phyloP scores from a whole-genome alignment of 2,329 filamentous ascomycete species.

The Phialophora chinensis region DNA sequence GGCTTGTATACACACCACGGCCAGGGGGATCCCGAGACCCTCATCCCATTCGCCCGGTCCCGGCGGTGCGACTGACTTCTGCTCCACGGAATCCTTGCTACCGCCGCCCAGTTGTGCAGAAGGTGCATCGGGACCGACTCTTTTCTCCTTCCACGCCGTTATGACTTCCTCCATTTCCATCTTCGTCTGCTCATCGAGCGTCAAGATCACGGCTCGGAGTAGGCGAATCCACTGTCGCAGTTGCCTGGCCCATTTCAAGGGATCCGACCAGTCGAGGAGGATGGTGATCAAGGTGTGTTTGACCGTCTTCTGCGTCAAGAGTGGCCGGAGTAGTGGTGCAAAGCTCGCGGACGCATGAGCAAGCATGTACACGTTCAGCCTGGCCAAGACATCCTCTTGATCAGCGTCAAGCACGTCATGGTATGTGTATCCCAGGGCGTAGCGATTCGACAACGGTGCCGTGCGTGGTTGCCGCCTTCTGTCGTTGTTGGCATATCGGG shows the following conservation, averaged over 20 bases:
- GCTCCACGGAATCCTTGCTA: slow-evolving; percentile 54
- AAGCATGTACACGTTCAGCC: slow-evolving; percentile 86
- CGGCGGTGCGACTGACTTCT: slow-evolving; percentile 57
- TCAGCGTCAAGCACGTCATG: slow-evolving; percentile 93
- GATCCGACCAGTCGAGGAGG: slow-evolving; percentile 93
- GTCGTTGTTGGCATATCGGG: slow-evolving; percentile 57
- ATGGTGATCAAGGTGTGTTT: slow-evolving; percentile 87
- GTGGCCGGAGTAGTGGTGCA: slow-evolving; percentile 78
- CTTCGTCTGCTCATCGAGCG: slow-evolving; percentile 76
- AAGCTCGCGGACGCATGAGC: slow-evolving; percentile 85
- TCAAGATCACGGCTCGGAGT: slow-evolving; percentile 75
- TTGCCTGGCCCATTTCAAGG: slow-evolving; percentile 89
- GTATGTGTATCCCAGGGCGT: slow-evolving; percentile 92
- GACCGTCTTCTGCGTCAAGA: slow-evolving; percentile 82
- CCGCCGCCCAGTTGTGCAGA: slow-evolving; percentile 68
- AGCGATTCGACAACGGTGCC: slow-evolving; percentile 86
- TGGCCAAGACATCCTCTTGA: slow-evolving; percentile 92
- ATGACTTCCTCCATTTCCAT: slow-evolving; percentile 87
- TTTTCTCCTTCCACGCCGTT: slow-evolving; percentile 76
- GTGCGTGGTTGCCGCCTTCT: slow-evolving; percentile 59
- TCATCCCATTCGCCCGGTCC: slow-evolving; percentile 95
- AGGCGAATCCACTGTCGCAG: slow-evolving; percentile 88
- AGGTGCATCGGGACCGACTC: slow-evolving; percentile 57
- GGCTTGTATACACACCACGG: slow-evolving; percentile 90
- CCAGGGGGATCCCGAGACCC: slow-evolving; percentile 81